Conservation (phyloP, 768 basidiomycete species). For the Phanerochaete sordida region DNA sequence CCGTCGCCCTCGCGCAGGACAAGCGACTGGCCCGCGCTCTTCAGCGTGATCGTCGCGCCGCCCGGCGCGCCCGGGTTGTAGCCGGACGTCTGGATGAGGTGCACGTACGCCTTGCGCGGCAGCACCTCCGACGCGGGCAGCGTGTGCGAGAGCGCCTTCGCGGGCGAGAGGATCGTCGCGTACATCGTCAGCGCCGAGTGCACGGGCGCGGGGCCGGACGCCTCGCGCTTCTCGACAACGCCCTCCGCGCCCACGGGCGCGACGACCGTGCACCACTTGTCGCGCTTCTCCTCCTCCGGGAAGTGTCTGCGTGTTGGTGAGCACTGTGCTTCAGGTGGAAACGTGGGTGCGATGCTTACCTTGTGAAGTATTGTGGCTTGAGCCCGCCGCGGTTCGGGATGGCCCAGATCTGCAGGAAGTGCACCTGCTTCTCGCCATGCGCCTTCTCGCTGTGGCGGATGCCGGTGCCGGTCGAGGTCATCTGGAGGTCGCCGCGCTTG, state of each 20-base stretch:
- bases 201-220: slow-evolving; percentile 77
- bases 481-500: slow-evolving; percentile 84
- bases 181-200: slow-evolving; percentile 66
- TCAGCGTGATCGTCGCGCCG: slow-evolving; percentile 59
- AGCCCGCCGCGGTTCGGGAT: slow-evolving; percentile 46
- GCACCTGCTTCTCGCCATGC: slow-evolving; percentile 42
- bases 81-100: slow-evolving; percentile 82
- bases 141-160: slow-evolving; percentile 47
- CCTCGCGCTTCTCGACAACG: slow-evolving; percentile 62
- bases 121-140: slow-evolving; percentile 34
- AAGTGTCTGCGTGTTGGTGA: slow-evolving; percentile 51
- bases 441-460: slow-evolving; percentile 78
- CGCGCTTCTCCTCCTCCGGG: slow-evolving; percentile 74
- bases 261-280: slow-evolving; percentile 70
- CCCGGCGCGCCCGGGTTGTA: slow-evolving; percentile 58
- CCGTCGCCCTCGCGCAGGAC: slow-evolving; percentile 86
- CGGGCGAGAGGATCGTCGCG: slow-evolving; percentile 67
- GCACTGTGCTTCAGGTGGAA: not conserved
- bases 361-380: slow-evolving; percentile 80
- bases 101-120: slow-evolving; percentile 49
- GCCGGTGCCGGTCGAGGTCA: slow-evolving; percentile 90
- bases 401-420: slow-evolving; percentile 75
- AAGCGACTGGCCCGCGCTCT: slow-evolving; percentile 36
- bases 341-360: slow-evolving; percentile 31
- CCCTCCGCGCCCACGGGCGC: slow-evolving; percentile 62